Evolutionary conservation across 2,329 filamentous ascomycete genomes (phyloP).

Genomic region (Apiospora hydei): DNA sequence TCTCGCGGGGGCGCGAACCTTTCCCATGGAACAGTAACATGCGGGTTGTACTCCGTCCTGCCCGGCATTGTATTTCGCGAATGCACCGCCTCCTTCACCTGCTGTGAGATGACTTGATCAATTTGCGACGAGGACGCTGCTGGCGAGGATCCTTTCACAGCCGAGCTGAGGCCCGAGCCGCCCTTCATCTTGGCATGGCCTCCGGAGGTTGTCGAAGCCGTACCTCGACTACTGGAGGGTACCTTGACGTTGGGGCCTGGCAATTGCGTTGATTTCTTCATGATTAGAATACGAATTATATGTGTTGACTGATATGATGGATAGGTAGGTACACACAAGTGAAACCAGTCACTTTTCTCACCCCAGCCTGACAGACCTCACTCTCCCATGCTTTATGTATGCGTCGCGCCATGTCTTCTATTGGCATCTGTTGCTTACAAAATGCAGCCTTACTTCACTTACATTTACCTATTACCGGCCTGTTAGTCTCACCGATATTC

Average conservation of each 20-base stretch:
- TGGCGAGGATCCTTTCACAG: neutral
- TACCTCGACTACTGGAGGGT: neutral
- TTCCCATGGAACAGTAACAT: slow-evolving; percentile 19
- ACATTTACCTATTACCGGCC: neutral
- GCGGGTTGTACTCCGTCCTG: neutral
- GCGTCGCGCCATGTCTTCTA: neutral
- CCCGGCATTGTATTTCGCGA: slow-evolving; percentile 2
- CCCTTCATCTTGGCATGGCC: neutral
- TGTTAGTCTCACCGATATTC: slow-evolving; percentile 20
- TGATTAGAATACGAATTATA: neutral
- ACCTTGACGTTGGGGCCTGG: neutral
- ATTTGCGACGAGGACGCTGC: neutral
- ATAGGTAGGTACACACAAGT: neutral
- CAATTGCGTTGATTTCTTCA: neutral
- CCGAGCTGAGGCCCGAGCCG: neutral
- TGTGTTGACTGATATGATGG: neutral
- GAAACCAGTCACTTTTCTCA: neutral
- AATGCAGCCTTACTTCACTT: slow-evolving; percentile 8
- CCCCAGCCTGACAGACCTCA: neutral
- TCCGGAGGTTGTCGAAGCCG: neutral
- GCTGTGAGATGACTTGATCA: neutral
- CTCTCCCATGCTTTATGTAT: slow-evolving; percentile 6
- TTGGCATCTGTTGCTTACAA: neutral
- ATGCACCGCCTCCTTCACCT: neutral
- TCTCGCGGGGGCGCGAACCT: slow-evolving; percentile 13